Percentiles rank a stretch among this genome's conserved stretches.
phyloP scores from a whole-genome alignment of 768 basidiomycete species.

The Kwoniella bestiolae region DNA sequence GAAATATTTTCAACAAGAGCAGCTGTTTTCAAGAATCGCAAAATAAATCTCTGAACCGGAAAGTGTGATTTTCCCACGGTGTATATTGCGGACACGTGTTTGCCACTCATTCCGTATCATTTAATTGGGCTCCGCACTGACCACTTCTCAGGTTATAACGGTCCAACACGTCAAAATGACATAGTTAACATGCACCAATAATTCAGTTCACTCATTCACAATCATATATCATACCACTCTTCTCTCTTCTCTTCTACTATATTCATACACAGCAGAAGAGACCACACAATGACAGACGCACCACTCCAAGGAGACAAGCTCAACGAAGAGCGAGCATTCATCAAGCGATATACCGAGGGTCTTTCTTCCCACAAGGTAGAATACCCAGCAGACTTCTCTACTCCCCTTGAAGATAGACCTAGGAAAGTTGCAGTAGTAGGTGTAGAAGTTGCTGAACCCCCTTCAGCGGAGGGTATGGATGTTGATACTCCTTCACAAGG shows the following conservation, averaged over 20 bases:
- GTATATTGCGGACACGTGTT: neutral
- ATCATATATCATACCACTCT: neutral
- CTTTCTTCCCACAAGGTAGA: conserved; percentile 52
- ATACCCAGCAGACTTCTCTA: conserved; percentile 49
- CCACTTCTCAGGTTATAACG: neutral
- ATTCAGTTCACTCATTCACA: neutral
- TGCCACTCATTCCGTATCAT: neutral
- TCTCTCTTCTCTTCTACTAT: neutral
- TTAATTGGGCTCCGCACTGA: conserved; percentile 4
- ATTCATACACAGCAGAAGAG: neutral
- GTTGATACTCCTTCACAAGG: conserved; percentile 40
- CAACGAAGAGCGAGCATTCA: conserved; percentile 54
- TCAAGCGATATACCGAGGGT: conserved; percentile 55
- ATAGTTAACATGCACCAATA: neutral
- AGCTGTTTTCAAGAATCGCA: conserved; percentile 7
- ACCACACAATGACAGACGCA: conserved; percentile 36
- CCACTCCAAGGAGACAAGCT: conserved; percentile 44
- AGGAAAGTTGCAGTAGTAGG: conserved; percentile 52
- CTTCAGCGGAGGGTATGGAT: conserved; percentile 41
- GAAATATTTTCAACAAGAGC: neutral
- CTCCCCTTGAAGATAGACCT: conserved; percentile 53
- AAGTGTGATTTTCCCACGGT: conserved; percentile 15
- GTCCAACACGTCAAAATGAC: conserved; percentile 7
- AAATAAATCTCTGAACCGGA: conserved; percentile 5
- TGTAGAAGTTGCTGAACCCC: conserved; percentile 46